phyloP scores from a whole-genome alignment of 1,284 basidiomycete species.

The Cutaneotrichosporon dermatis region DNA sequence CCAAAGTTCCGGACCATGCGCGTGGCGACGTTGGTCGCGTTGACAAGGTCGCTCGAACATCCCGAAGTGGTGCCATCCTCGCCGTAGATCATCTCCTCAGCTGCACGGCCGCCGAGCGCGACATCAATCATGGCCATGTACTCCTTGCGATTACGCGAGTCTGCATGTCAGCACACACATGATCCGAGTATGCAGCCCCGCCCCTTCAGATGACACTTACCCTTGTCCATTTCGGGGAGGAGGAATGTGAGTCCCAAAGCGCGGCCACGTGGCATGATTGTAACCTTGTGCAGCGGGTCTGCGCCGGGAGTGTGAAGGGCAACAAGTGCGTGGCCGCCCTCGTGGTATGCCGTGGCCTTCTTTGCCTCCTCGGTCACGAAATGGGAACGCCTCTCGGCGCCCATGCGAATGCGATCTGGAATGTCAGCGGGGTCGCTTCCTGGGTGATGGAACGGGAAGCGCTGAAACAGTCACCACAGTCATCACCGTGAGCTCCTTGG shows the following conservation, averaged over 20 bases:
- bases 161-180: slow-evolving; percentile 15
- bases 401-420: slow-evolving; percentile 89
- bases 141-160: slow-evolving; percentile 46
- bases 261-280: slow-evolving; percentile 88
- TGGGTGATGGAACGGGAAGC: too few relatives aligned
- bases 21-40: slow-evolving; percentile 74
- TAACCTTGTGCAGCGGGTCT: slow-evolving; percentile 92
- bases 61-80: slow-evolving; percentile 81
- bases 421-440: not conserved
- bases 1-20: slow-evolving; percentile 79
- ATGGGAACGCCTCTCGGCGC: slow-evolving; percentile 81
- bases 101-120: slow-evolving; percentile 84
- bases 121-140: slow-evolving; percentile 67
- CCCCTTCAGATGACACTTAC: slow-evolving; percentile 16
- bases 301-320: slow-evolving; percentile 87
- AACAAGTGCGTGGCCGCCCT: slow-evolving; percentile 89
- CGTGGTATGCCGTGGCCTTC: slow-evolving; percentile 87
- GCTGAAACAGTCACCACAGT: not conserved
- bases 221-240: slow-evolving; percentile 73
- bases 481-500: not conserved
- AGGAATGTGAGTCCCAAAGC: slow-evolving; percentile 83
- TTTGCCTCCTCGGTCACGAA: slow-evolving; percentile 81
- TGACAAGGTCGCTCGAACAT: slow-evolving; percentile 77
- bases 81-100: slow-evolving; percentile 88
- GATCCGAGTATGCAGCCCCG: too few relatives aligned